A percentile compares a stretch with the other conserved stretches of the same genome.
phyloP scores from a whole-genome alignment of 305 asterid species.

The Coffea humblotiana region DNA sequence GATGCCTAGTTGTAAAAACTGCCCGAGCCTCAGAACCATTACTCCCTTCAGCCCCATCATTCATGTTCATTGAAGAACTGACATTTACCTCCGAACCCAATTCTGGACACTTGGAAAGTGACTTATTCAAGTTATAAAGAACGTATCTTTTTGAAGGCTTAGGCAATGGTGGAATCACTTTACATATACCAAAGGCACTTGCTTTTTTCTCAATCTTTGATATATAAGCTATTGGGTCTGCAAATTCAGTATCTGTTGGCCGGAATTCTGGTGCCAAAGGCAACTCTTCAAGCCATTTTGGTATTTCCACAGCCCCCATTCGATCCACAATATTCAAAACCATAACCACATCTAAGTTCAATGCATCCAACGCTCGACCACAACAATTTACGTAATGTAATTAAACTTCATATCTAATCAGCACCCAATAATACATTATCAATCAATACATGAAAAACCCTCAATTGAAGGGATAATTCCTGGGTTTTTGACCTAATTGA shows the following conservation, averaged over 20 bases:
- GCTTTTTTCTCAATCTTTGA: constrained; percentile 96
- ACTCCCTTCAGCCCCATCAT: constrained; percentile 33
- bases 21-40: constrained; percentile 51
- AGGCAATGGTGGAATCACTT: constrained; percentile 90
- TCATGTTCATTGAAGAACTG: constrained; percentile 25
- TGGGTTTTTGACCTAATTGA: constrained; percentile 1
- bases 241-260: constrained; percentile 93
- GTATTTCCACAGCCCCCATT: constrained; percentile 75
- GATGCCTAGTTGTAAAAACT: constrained; percentile 86
- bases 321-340: constrained; percentile 30
- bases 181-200: constrained; percentile 91
- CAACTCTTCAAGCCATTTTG: constrained; percentile 83
- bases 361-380: constrained; percentile 19
- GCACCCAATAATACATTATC: background rate
- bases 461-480: background rate
- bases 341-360: constrained; percentile 26
- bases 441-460: constrained; percentile 8
- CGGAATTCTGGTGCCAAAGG: constrained; percentile 95
- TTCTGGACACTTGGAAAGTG: constrained; percentile 81
- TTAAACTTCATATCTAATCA: constrained; percentile 2
- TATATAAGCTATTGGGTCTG: constrained; percentile 97
- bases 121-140: constrained; percentile 71
- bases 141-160: constrained; percentile 86
- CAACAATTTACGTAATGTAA: background rate
- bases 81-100: constrained; percentile 56